Percentiles rank a stretch among this genome's conserved stretches.
phyloP scores from a whole-genome alignment of 2,329 filamentous ascomycete genomes.

The Emergomyces orientalis region DNA sequence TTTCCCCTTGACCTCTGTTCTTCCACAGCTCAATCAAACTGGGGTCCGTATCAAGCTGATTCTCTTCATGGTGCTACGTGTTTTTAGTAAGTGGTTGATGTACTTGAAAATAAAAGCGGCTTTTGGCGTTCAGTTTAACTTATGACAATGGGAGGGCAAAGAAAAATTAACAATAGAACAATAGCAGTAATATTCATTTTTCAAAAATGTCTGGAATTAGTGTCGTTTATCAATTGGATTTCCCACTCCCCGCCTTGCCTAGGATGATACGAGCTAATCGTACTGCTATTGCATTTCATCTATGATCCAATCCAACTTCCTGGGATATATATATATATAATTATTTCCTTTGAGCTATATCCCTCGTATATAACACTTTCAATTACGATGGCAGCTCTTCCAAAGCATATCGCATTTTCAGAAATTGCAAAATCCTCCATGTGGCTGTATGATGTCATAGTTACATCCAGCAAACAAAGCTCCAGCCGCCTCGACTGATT shows the following conservation, averaged over 20 bases:
- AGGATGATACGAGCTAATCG: no score
- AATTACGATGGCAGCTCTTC: neutral
- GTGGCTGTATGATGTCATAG: neutral
- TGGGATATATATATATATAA: neutral
- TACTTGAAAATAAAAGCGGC: neutral
- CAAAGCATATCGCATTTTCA: neutral
- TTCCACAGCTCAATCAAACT: neutral
- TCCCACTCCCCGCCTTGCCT: neutral
- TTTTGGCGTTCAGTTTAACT: neutral
- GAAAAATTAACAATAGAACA: neutral
- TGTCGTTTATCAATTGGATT: neutral
- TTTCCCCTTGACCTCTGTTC: neutral
- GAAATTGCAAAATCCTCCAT: no score
- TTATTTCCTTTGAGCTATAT: neutral
- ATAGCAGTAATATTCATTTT: neutral
- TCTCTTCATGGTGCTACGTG: neutral
- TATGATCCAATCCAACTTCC: neutral
- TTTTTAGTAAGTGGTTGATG: neutral
- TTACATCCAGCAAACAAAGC: neutral
- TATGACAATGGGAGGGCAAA: neutral
- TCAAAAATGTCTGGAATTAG: neutral
- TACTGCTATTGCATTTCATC: neutral
- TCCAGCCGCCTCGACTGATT: neutral
- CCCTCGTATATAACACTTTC: neutral
- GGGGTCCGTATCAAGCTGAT: neutral